Evolutionary conservation across 306 rosid species (phyloP).

Genomic region (Vigna radiata): DNA sequence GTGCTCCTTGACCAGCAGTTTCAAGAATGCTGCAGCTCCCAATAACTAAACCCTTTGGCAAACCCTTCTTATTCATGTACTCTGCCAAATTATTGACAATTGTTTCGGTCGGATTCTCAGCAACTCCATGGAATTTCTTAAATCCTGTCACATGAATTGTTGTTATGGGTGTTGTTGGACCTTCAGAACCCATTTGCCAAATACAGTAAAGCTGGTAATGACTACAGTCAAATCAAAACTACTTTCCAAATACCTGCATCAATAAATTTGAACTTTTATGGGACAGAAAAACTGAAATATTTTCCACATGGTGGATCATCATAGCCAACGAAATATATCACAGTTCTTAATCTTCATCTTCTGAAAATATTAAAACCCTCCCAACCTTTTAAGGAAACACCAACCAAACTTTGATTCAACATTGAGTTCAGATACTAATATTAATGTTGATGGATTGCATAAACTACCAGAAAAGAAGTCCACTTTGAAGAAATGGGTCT

Average conservation of each 20-base stretch:
- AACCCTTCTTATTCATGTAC: slow-evolving; percentile 70
- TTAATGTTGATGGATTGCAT: not conserved
- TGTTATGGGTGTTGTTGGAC: slow-evolving; percentile 65
- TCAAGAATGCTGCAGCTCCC: slow-evolving; percentile 85
- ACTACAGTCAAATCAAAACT: slow-evolving; percentile 44
- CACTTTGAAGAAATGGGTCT: not conserved
- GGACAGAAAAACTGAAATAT: slow-evolving; percentile 16
- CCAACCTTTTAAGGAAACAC: not conserved
- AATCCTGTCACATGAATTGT: slow-evolving; percentile 83
- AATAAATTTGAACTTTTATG: slow-evolving; percentile 28
- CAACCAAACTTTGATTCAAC: slow-evolving; percentile 26
- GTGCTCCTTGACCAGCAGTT: slow-evolving; percentile 86
- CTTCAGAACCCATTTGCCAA: slow-evolving; percentile 83
- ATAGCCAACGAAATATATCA: slow-evolving; percentile 11
- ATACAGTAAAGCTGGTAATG: slow-evolving; percentile 27
- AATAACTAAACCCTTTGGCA: slow-evolving; percentile 70
- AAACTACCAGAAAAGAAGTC: slow-evolving; percentile 17
- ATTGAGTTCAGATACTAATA: not conserved
- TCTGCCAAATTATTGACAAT: slow-evolving; percentile 62
- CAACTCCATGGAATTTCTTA: slow-evolving; percentile 89
- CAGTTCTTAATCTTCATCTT: slow-evolving; percentile 1
- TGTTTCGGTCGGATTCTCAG: slow-evolving; percentile 85
- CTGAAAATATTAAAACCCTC: not conserved
- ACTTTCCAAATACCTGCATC: slow-evolving; percentile 55
- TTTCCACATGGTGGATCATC: slow-evolving; percentile 13